Evolutionary conservation across 1,139 yeast species (phyloP), one percentile per base, ranked within the genome.

Genomic region (Spathaspora sp.): DNA sequence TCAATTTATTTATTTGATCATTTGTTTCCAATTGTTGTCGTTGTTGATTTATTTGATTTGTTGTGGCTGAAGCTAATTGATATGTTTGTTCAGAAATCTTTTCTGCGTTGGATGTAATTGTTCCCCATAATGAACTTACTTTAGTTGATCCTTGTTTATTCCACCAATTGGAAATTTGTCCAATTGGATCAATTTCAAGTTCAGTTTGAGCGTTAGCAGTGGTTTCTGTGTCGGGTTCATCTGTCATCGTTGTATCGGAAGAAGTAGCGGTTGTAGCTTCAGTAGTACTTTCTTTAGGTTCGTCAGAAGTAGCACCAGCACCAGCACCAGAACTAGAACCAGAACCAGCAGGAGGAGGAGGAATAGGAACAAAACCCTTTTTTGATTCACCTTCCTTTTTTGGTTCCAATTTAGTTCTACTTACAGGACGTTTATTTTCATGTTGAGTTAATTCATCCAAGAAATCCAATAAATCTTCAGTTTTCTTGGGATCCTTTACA

Each of bases 161-260:
- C 89, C 90, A 89, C 97, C 98, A 91, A 44, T 76, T 81, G 6
- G 95, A 74, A 46, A 89, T 67, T 1, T 90, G 76, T 0, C 85
- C 75, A 34, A 88, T 76, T 13, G 95, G 90, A 59, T 86, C 93
- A 43, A 72, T 71, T 11, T 77, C 67, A 20, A 62, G 50, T 44
- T 57, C 60, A 18, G 52, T 56, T 20, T 47, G 49, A 11, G 56
- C 57, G 26, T 43, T 40, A 15, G 39, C 20, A 20, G 6, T 20
- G 7, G 23, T 20, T 20, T 20, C 42, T 2, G 26, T 40, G 8
- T 47, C 50, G 10, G 42, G 43, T n/a, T 47, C 54, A 41, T 48
- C 53, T 4, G 43, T 41, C 27, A 31, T 15, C 4, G 49, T 43
- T 17, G 55, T 45, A 18, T 48, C 51, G 41, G 33, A 45, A 47